These are phyloP conservation scores for Panicum miliaceum DNA, from an alignment of 176 grass and related monocot species.

Conservation along the genomic window DNA sequence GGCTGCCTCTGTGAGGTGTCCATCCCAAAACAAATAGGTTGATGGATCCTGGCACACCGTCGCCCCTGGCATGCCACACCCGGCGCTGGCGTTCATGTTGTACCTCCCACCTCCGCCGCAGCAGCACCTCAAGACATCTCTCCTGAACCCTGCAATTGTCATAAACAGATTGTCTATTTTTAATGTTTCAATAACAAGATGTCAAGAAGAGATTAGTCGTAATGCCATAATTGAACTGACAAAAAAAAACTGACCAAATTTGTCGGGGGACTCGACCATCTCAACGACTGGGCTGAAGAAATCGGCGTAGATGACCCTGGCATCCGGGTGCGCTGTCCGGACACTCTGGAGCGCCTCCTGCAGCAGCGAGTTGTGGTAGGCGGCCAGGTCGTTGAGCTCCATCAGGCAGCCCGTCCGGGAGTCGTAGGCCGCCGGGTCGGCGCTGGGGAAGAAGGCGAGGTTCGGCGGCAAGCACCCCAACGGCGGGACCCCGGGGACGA, in stretches of 20 bases:
- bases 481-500: conserved; percentile 49
- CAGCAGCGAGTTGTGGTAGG: conserved; percentile 52
- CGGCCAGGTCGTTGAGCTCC: conserved; percentile 47
- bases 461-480: conserved; percentile 48
- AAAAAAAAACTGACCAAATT: too few relatives aligned
- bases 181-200: too few relatives aligned
- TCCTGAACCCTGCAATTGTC: too few relatives aligned
- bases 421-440: conserved; percentile 15
- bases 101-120: conserved; percentile 48
- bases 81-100: conserved; percentile 40
- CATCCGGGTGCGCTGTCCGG: background rate
- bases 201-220: too few relatives aligned
- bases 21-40: conserved; percentile 58
- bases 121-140: conserved; percentile 27
- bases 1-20: conserved; percentile 59
- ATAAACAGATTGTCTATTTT: too few relatives aligned
- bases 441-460: conserved; percentile 26
- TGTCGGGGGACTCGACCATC: too few relatives aligned
- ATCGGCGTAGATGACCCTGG: conserved; percentile 46
- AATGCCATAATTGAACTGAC: too few relatives aligned
- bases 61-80: conserved; percentile 45
- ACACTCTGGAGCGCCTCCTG: background rate
- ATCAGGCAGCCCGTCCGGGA: conserved; percentile 49
- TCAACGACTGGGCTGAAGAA: conserved; percentile 48
- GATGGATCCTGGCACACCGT: conserved; percentile 30